These are phyloP conservation scores for Phylloboletellus chloephorus DNA, from an alignment of 1,284 basidiomycete species.

Conservation along the genomic window DNA sequence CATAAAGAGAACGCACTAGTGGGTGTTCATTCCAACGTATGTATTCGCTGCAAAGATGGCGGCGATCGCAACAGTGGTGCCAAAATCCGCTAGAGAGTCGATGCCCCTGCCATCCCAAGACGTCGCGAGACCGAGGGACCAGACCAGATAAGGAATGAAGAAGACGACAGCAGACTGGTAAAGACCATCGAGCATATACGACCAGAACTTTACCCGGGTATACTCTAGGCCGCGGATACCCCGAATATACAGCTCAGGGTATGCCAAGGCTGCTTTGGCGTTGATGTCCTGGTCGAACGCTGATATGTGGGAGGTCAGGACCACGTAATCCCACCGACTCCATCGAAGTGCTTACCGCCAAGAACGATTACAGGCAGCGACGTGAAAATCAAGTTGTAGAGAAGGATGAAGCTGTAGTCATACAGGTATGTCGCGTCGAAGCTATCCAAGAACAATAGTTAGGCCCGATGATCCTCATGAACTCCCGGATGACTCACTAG, in stretches of 20 bases:
- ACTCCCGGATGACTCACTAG: conserved; percentile 43
- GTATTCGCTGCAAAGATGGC: conserved; percentile 86
- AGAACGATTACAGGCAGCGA: conserved; percentile 88
- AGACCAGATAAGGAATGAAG: conserved; percentile 84
- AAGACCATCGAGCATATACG: conserved; percentile 90
- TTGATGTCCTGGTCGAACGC: conserved; percentile 97
- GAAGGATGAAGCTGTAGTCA: conserved; percentile 89
- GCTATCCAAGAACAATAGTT: conserved; percentile 36
- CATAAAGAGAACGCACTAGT: conserved; percentile 60
- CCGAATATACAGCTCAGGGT: conserved; percentile 90
- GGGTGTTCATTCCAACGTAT: conserved; percentile 83
- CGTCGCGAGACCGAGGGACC: conserved; percentile 55
- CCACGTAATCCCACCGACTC: background rate
- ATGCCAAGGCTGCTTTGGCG: conserved; percentile 83
- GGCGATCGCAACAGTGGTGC: conserved; percentile 85
- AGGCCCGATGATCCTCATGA: conserved; percentile 8
- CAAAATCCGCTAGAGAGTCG: conserved; percentile 81
- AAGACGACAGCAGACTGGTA: conserved; percentile 91
- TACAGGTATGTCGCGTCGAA: conserved; percentile 96
- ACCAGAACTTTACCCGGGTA: conserved; percentile 88
- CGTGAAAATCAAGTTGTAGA: conserved; percentile 92
- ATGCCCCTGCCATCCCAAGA: conserved; percentile 74
- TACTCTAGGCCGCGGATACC: conserved; percentile 93
- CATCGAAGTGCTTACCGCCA: conserved; percentile 54
- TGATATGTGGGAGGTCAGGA: conserved; percentile 26